Evolutionary conservation across 116 monocot genomes (phyloP), one percentile per base, ranked within the genome.

Genomic region (Zostera marina): DNA sequence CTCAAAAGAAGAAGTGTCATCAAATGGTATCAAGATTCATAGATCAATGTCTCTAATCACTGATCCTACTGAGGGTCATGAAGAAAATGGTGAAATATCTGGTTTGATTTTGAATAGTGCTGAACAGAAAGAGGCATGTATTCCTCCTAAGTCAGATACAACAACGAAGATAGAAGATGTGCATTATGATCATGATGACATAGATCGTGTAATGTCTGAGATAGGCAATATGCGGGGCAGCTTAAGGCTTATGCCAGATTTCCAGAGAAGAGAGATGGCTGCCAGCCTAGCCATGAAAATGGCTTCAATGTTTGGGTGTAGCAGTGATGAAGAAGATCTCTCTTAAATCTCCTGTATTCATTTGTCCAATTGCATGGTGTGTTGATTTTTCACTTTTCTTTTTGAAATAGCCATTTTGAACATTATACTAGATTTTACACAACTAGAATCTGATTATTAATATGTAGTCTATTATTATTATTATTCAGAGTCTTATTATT

Each of bases 191-290:
- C 59, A 71, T 17, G 90, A 90, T 25, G 86, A 81, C 68, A 56
- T 98, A 19, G 83, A 98, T 65, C 74, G 62, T 44, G 41, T 98
- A 55, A 86, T 86, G 98, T 78, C 64, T 19, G 98, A 90, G 57
- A 90, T 98, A 9, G 81, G 81, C 1, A 85, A 74, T 54, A 71
- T 90, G 73, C 79, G 90, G 8, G 74, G 62, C 40, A 98, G 71
- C 65, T 54, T 86, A 64, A 82, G 98, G 67, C 63, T 98, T 45
- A 90, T 98, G 90, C 98, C 98, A 3, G 98, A 98, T 71, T 83
- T 79, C 67, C 90, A 86, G 59, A 80, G 98, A 70, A 81, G 81
- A 42, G 98, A 90, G 44, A 81, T 74, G 86, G 90, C 90, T 42
- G 90, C 90, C 1, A 86, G 90, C 49, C 65, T 98, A 62, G 98